Evolutionary conservation across 257 asterid species (phyloP).

Genomic region (Verbascum thapsus): DNA sequence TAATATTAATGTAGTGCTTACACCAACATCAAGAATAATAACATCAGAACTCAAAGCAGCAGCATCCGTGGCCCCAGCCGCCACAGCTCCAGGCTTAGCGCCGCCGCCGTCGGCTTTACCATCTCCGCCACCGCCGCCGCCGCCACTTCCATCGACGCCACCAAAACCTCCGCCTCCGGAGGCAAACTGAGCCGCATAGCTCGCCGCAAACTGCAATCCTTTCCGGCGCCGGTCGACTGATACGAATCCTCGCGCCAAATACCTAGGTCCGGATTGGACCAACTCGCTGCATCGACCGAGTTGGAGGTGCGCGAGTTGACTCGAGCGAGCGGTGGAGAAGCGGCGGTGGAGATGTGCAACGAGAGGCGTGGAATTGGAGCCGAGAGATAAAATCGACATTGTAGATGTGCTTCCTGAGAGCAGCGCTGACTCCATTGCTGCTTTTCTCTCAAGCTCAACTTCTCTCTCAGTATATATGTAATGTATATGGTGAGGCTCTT

Average conservation of each 20-base stretch:
- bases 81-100: conserved; percentile 50
- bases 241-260: conserved; percentile 31
- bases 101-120: conserved; percentile 64
- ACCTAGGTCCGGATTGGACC: conserved; percentile 38
- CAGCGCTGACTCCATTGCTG: conserved; percentile 77
- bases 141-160: conserved; percentile 56
- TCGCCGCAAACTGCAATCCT: conserved; percentile 48
- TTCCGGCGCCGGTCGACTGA: conserved; percentile 30
- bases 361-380: conserved; percentile 46
- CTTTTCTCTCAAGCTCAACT: too few species aligned
- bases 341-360: conserved; percentile 56
- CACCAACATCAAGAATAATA: conserved; percentile 87
- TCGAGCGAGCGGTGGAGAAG: conserved; percentile 42
- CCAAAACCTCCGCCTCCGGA: conserved; percentile 79
- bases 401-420: conserved; percentile 43
- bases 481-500: conserved; percentile 14
- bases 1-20: conserved; percentile 39
- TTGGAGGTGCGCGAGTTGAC: conserved; percentile 46
- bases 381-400: conserved; percentile 47
- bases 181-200: conserved; percentile 61
- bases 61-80: conserved; percentile 55
- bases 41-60: conserved; percentile 72
- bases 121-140: conserved; percentile 66
- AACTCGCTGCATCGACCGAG: conserved; percentile 37
- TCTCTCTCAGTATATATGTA: conserved; percentile 11